Base-by-base conservation (phyloP, 768 basidiomycete species). In the Thelephora aurantiotincta region DNA sequence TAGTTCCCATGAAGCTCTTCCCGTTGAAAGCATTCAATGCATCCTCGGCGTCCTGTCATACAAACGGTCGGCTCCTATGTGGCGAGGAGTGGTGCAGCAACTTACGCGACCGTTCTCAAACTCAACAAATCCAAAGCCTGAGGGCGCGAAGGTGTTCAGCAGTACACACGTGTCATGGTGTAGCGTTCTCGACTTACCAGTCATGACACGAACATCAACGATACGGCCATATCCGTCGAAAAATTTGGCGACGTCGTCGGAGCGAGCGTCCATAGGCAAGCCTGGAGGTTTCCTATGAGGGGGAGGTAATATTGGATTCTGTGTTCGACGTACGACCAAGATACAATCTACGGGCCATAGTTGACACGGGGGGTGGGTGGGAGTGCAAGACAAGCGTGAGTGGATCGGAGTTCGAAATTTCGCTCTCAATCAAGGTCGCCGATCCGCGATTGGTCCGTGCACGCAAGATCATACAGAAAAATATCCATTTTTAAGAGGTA, bases 111-210 rank as follows among this genome's bases (percentile, higher is more conserved):
- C 63, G 57, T 71, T 85, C 62, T 94, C 94, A 58, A 96, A 98
- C 64, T 98, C 94, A 55, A 97, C 80, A 62, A 99, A 99, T 48
- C 92, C 96, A 58, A 96, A 99, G 11, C 89, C 89, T 89, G 51
- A 36, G 2, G 6, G 20, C 4, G 2, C 16, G 38, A 41, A 44
- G 19, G 33, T 50, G 19, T 16, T 33, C 35, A 51, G 33, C 33
- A 35, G 18, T n/a, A 23, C 16, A 6, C 22, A 6, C 12, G 16
- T 36, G 20, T 14, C n/a, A 23, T 14, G 11, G 5, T 38, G 5
- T 19, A 14, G 19, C n/a, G 16, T 9, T 9, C 12, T 41, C 16
- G 50, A 73, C 70, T 51, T 56, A 90, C 88, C 88, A 36, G 89
- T 92, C 90, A 94, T 92, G 63, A 94, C 85, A 57, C 88, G 81